phyloP scores from a whole-genome alignment of 192 early-diverging fungal species.

The Backusella tarrabulga region DNA sequence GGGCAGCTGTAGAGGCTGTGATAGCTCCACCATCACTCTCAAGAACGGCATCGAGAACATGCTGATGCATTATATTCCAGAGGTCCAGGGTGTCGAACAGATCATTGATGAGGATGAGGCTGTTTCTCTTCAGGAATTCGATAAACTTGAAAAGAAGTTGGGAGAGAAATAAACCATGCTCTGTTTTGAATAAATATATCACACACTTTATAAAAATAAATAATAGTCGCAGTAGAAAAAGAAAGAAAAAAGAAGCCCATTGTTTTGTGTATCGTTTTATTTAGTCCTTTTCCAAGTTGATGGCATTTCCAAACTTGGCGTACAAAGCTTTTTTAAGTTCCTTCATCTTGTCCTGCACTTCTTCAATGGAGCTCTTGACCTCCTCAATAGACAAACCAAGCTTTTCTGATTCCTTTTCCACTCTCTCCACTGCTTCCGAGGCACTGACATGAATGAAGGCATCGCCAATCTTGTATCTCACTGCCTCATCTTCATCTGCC shows the following conservation, averaged over 20 bases:
- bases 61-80: slow-evolving; percentile 98
- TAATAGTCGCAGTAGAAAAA: no score
- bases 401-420: slow-evolving; percentile 62
- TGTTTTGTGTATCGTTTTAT: background rate
- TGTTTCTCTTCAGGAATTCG: slow-evolving; percentile 81
- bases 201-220: background rate
- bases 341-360: slow-evolving; percentile 71
- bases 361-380: slow-evolving; percentile 63
- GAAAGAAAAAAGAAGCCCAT: background rate
- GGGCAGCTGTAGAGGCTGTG: slow-evolving; percentile 95
- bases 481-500: slow-evolving; percentile 84
- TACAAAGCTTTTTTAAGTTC: slow-evolving; percentile 86
- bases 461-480: slow-evolving; percentile 88
- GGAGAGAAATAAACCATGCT: slow-evolving; percentile 9
- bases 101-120: slow-evolving; percentile 84
- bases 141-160: slow-evolving; percentile 74
- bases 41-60: slow-evolving; percentile 99
- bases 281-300: slow-evolving; percentile 91
- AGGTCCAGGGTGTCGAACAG: slow-evolving; percentile 86
- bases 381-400: slow-evolving; percentile 61
- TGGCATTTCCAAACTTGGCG: slow-evolving; percentile 90
- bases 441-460: slow-evolving; percentile 76
- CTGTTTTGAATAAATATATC: background rate
- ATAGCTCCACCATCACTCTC: slow-evolving; percentile 83
- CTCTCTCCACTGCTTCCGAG: slow-evolving; percentile 69